Conservation (phyloP, 1,139 yeast genomes). For the Diutina pseudorugosa region DNA sequence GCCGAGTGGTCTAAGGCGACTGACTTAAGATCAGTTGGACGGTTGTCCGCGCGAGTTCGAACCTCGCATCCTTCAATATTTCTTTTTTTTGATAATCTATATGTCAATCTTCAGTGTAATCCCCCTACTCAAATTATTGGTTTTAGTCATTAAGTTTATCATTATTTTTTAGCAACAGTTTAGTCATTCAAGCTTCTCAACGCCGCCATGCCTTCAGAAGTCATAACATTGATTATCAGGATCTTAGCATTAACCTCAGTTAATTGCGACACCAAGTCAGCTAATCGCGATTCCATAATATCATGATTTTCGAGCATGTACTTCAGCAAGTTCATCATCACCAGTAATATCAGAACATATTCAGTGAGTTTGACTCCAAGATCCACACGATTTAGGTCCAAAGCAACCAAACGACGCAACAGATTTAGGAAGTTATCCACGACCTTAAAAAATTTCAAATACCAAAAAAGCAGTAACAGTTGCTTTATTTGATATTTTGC, state of each 20-base stretch:
- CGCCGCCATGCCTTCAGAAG: neutral
- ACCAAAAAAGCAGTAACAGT: conserved; percentile 18
- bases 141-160: neutral
- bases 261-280: neutral
- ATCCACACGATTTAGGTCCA: conserved; percentile 4
- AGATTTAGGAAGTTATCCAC: conserved; percentile 19
- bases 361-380: conserved; percentile 14
- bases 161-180: neutral
- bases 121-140: no score
- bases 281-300: neutral
- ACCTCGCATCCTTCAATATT: conserved; percentile 69
- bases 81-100: conserved; percentile 12
- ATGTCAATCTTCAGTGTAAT: no score
- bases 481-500: conserved; percentile 3
- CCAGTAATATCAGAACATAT: conserved; percentile 19
- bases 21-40: conserved; percentile 26
- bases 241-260: neutral
- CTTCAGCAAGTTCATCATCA: conserved; percentile 16
- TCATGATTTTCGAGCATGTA: conserved; percentile 8
- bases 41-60: conserved; percentile 75
- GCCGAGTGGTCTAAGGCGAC: conserved; percentile 13
- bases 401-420: conserved; percentile 10
- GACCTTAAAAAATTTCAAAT: conserved; percentile 24
- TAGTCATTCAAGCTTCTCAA: neutral
- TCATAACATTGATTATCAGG: neutral